phyloP scores from a whole-genome alignment of 495 filamentous ascomycete species.

The Astrothelium subdiscretum region DNA sequence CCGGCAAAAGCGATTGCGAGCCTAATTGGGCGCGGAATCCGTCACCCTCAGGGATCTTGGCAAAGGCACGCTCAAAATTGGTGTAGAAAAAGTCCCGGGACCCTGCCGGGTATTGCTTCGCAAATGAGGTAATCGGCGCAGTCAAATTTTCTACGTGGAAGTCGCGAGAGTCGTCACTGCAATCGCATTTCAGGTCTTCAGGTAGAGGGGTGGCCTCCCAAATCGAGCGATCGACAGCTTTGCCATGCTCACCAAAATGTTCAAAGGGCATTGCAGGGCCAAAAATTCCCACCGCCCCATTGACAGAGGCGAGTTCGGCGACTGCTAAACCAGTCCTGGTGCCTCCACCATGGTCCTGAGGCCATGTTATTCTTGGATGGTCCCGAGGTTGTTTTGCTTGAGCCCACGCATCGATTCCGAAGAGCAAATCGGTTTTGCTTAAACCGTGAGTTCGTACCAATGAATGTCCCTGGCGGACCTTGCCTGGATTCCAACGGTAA shows the following conservation, averaged over 20 bases:
- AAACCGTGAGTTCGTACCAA: background rate
- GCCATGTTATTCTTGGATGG: slow-evolving; percentile 17
- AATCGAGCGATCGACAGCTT: slow-evolving; percentile 25
- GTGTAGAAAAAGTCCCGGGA: slow-evolving; percentile 31
- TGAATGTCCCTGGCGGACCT: slow-evolving; percentile 9
- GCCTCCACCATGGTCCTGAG: slow-evolving; percentile 16
- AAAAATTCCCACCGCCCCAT: slow-evolving; percentile 31
- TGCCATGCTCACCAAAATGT: slow-evolving; percentile 26
- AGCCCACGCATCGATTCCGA: slow-evolving; percentile 30
- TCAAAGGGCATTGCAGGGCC: slow-evolving; percentile 38
- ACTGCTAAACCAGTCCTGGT: slow-evolving; percentile 27
- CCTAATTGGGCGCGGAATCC: slow-evolving; percentile 13
- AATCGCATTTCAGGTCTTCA: slow-evolving; percentile 16
- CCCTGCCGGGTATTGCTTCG: slow-evolving; percentile 19
- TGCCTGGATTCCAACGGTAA: slow-evolving; percentile 27
- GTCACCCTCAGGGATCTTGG: background rate
- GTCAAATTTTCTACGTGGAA: slow-evolving; percentile 6
- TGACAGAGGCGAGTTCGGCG: slow-evolving; percentile 14
- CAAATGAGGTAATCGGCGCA: slow-evolving; percentile 14
- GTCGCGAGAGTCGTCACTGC: slow-evolving; percentile 12
- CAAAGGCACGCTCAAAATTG: slow-evolving; percentile 30
- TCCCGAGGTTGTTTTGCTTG: slow-evolving; percentile 11
- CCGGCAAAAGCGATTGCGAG: slow-evolving; percentile 18
- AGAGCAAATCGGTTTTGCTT: slow-evolving; percentile 19
- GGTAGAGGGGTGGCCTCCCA: slow-evolving; percentile 28